These are phyloP conservation scores for Nakaseomyces glabratus DNA, from an alignment of 1,139 yeast genomes.

Conservation along the genomic window DNA sequence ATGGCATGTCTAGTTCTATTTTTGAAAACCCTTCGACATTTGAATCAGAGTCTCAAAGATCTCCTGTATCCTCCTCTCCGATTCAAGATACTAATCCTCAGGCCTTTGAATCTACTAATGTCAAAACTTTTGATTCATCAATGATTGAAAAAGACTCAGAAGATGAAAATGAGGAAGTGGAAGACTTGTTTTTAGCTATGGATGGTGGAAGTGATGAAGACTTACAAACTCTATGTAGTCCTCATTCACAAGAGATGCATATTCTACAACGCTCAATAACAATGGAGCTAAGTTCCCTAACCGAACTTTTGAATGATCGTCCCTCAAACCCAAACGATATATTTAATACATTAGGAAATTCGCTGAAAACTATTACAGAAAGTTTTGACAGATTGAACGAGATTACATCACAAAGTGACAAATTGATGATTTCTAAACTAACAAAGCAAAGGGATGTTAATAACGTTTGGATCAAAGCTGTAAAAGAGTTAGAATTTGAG, in stretches of 20 bases:
- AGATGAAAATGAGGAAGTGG: constrained; percentile 17
- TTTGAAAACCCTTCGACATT: not conserved
- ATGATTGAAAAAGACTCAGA: constrained; percentile 15
- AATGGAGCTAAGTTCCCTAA: constrained; percentile 50
- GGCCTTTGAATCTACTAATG: constrained; percentile 3
- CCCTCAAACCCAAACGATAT: constrained; percentile 16
- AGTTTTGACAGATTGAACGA: constrained; percentile 29
- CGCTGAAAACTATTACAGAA: constrained; percentile 28
- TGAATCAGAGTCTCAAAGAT: not conserved
- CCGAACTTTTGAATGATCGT: constrained; percentile 41
- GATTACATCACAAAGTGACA: constrained; percentile 31
- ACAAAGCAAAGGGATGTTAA: constrained; percentile 78
- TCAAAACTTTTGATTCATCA: not conserved
- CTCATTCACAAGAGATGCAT: constrained; percentile 35
- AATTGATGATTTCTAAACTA: constrained; percentile 41
- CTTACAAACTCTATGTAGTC: constrained; percentile 32
- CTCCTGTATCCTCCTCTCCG: not conserved
- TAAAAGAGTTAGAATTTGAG: constrained; percentile 75
- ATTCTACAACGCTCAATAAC: constrained; percentile 49
- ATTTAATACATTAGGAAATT: constrained; percentile 26
- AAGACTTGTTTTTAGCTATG: constrained; percentile 24
- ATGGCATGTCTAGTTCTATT: constrained; percentile 1
- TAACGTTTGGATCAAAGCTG: constrained; percentile 83
- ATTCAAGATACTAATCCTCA: constrained; percentile 2
- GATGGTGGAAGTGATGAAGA: constrained; percentile 31